Evolutionary conservation across 2,329 filamentous ascomycete species (phyloP).

Genomic region (Epichloe typhina): DNA sequence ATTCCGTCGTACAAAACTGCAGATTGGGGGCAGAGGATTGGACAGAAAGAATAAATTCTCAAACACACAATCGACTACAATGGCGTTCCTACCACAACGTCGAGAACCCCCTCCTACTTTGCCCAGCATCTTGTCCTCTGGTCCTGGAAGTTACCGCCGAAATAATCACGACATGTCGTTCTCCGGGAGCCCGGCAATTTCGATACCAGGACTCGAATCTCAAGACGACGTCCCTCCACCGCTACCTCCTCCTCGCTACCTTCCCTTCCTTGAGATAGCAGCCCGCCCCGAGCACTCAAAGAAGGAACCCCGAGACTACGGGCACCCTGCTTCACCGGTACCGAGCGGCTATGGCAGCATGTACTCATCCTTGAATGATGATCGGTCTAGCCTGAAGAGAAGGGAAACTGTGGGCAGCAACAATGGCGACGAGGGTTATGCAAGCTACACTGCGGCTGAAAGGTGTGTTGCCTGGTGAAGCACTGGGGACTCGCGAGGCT

Average conservation of each 20-base stretch:
- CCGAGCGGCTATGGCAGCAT: conserved; percentile 29
- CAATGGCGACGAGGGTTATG: conserved; percentile 29
- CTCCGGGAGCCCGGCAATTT: conserved; percentile 24
- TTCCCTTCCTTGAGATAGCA: conserved; percentile 22
- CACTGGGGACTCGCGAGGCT: neutral
- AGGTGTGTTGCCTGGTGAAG: conserved; percentile 16
- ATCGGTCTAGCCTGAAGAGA: conserved; percentile 21
- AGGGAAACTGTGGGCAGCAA: conserved; percentile 15
- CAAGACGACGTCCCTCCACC: conserved; percentile 27
- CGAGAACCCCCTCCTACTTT: conserved; percentile 21
- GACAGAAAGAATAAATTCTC: neutral
- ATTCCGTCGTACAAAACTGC: neutral
- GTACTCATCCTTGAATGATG: conserved; percentile 21
- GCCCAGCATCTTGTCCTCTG: conserved; percentile 24
- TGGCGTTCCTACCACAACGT: conserved; percentile 25
- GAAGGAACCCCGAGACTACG: conserved; percentile 16
- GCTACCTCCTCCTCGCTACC: conserved; percentile 30
- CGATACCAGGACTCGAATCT: conserved; percentile 26
- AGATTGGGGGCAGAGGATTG: neutral
- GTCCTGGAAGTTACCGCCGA: conserved; percentile 16
- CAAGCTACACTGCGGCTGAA: conserved; percentile 27
- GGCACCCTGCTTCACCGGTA: conserved; percentile 17
- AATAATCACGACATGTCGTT: conserved; percentile 21
- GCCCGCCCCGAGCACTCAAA: conserved; percentile 17
- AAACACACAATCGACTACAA: conserved; percentile 7